These are phyloP conservation scores for Neocucurbitaria cava DNA, from an alignment of 2,329 filamentous ascomycete genomes.

Conservation along the genomic window DNA sequence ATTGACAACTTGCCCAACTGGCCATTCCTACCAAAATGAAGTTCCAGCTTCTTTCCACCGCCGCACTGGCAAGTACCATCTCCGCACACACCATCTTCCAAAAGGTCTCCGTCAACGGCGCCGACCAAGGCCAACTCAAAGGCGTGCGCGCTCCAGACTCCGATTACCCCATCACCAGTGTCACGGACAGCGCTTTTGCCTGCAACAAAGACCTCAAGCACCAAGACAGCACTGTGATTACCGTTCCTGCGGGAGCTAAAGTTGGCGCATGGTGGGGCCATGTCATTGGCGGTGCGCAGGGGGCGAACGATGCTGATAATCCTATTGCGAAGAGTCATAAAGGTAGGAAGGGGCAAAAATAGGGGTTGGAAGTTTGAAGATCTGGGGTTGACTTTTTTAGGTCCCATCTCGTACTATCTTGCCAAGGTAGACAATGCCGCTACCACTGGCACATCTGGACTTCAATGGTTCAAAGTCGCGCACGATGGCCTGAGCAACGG, in stretches of 20 bases:
- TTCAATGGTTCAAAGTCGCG: conserved; percentile 48
- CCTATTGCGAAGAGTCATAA: conserved; percentile 58
- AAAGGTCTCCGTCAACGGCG: conserved; percentile 56
- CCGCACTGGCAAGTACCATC: conserved; percentile 22
- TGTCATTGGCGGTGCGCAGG: conserved; percentile 59
- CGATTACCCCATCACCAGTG: conserved; percentile 57
- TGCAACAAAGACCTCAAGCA: conserved; percentile 51
- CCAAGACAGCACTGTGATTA: conserved; percentile 51
- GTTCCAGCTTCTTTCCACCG: conserved; percentile 17
- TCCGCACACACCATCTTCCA: conserved; percentile 52
- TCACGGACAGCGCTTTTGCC: conserved; percentile 51
- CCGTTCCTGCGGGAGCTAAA: conserved; percentile 56
- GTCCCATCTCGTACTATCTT: conserved; percentile 27
- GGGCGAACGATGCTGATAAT: conserved; percentile 56
- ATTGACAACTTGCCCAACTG: not conserved
- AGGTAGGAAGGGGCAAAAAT: conserved; percentile 30
- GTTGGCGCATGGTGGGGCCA: conserved; percentile 58
- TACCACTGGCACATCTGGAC: conserved; percentile 40
- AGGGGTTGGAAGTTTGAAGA: not conserved
- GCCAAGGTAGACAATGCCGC: conserved; percentile 47
- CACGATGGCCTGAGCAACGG: conserved; percentile 44
- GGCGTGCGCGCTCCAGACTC: conserved; percentile 57
- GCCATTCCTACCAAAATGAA: conserved; percentile 23
- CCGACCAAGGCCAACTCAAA: conserved; percentile 57
- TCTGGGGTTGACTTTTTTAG: not conserved